These are phyloP conservation scores for Helenozyma baotianmanensis DNA, from an alignment of 805 yeast species.

Conservation along the genomic window DNA sequence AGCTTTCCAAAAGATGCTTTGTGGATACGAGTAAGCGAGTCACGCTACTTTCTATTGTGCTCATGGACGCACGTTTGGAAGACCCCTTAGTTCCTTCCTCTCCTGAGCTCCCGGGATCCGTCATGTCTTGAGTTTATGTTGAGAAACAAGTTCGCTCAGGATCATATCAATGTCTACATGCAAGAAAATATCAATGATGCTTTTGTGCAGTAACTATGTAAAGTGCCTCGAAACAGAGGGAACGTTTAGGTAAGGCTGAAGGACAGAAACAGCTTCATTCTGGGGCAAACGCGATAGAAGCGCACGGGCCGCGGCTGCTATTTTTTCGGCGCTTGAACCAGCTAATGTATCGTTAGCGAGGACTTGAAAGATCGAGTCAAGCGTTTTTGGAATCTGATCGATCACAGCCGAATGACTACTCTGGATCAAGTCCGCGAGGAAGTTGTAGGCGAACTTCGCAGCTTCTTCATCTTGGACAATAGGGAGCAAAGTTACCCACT, in stretches of 20 bases:
- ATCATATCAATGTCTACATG: neutral
- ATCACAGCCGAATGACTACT: constrained; percentile 55
- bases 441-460: constrained; percentile 78
- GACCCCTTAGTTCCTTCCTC: neutral
- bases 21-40: constrained; percentile 81
- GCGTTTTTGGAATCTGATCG: constrained; percentile 53
- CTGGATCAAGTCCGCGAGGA: constrained; percentile 67
- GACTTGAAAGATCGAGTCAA: constrained; percentile 72
- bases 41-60: constrained; percentile 71
- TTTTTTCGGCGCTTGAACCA: constrained; percentile 68
- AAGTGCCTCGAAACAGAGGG: constrained; percentile 61
- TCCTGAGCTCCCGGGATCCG: too few relatives aligned
- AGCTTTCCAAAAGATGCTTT: constrained; percentile 76
- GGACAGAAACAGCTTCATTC: constrained; percentile 58
- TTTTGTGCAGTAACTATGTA: constrained; percentile 13
- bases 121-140: too few relatives aligned
- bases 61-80: constrained; percentile 21
- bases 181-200: neutral
- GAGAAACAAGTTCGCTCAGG: neutral
- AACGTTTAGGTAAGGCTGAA: constrained; percentile 60
- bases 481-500: constrained; percentile 83
- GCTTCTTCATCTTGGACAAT: constrained; percentile 81
- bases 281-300: constrained; percentile 64
- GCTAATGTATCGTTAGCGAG: constrained; percentile 59
- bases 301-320: constrained; percentile 58